Evolutionary conservation across 345 rosid species (phyloP), one percentile per base, ranked within the genome.

Genomic region (Hirschfeldia incana): DNA sequence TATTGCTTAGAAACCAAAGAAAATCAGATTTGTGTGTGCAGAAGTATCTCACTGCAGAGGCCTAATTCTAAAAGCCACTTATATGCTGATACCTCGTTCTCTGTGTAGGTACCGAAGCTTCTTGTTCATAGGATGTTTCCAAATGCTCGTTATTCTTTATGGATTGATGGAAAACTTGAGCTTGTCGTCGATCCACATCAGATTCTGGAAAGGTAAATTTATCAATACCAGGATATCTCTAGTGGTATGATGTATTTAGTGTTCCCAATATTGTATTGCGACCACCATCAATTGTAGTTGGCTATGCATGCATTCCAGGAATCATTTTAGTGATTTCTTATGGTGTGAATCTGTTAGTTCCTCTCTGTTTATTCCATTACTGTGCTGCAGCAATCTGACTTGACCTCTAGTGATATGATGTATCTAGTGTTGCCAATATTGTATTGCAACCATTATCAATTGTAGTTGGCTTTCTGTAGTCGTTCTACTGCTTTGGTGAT

Each of bases 141-240:
- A 4, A 93, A 89, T 87, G 90, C 94, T 64, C 95, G 94, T 65
- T 93, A 83, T 83, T 96, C 99, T 62, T 34, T 96, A 57, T 96
- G 98, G 99, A 87, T 96, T 72, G 99, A 96, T 79, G 99, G 99
- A 77, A 96, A 96, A 78, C 97, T 93, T 74, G 97, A 96, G 87
- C 95, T 96, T 72, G 89, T 92, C 1, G 93, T 85, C 9, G 98
- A 96, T 87, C 98, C 99, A 32, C 86, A 90, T 85, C 99, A 92
- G 82, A 93, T 96, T 83, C 93, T 95, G 69, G 99, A 95, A 82
- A 95, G 99, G 98, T 91, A 81, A 74, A 62, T 72, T 37, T 57
- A 73, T 61, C 46, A 17, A 57, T 73, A 10, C 32, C 8, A 60
- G 32, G 75, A 79, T 51, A 61, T 62, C 62, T 51, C 36, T 28